Conservation (phyloP, 495 filamentous ascomycete genomes). For the Recurvomyces mirabilis region DNA sequence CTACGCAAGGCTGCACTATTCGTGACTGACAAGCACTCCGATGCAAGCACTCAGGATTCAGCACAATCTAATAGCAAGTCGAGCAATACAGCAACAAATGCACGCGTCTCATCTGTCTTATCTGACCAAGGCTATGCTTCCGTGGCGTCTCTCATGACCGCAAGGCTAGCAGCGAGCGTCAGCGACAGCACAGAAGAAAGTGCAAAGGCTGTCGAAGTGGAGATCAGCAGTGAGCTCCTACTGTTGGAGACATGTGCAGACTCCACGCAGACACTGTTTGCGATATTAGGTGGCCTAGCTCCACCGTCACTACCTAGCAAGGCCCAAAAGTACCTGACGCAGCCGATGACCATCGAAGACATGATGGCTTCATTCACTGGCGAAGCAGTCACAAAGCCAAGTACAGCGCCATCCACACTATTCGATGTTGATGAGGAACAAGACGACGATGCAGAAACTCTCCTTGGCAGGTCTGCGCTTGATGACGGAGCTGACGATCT, state of each 20-base stretch:
- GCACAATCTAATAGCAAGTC: not conserved
- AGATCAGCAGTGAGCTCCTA: slow-evolving; percentile 71
- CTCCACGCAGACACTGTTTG: slow-evolving; percentile 86
- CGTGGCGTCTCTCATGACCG: slow-evolving; percentile 72
- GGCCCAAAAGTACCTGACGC: slow-evolving; percentile 73
- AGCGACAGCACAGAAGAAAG: slow-evolving; percentile 40
- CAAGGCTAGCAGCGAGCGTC: slow-evolving; percentile 51
- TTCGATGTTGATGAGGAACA: slow-evolving; percentile 17
- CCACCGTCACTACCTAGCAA: slow-evolving; percentile 73
- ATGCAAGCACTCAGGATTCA: slow-evolving; percentile 27
- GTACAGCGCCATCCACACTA: slow-evolving; percentile 11
- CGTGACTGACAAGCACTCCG: slow-evolving; percentile 63
- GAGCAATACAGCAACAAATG: slow-evolving; percentile 34
- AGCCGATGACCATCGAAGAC: slow-evolving; percentile 73
- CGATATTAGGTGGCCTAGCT: slow-evolving; percentile 64
- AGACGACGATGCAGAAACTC: slow-evolving; percentile 4
- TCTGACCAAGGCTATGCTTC: slow-evolving; percentile 67
- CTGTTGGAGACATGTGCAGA: slow-evolving; percentile 93
- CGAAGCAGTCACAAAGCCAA: slow-evolving; percentile 25
- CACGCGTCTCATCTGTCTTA: slow-evolving; percentile 53
- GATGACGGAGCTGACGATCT: slow-evolving; percentile 14
- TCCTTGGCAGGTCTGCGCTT: slow-evolving; percentile 1
- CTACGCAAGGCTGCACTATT: slow-evolving; percentile 71
- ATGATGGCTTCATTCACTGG: slow-evolving; percentile 83
- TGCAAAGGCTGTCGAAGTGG: slow-evolving; percentile 60